Evolutionary conservation across 768 basidiomycete species (phyloP).

Genomic region (Leccinum incarnatum): DNA sequence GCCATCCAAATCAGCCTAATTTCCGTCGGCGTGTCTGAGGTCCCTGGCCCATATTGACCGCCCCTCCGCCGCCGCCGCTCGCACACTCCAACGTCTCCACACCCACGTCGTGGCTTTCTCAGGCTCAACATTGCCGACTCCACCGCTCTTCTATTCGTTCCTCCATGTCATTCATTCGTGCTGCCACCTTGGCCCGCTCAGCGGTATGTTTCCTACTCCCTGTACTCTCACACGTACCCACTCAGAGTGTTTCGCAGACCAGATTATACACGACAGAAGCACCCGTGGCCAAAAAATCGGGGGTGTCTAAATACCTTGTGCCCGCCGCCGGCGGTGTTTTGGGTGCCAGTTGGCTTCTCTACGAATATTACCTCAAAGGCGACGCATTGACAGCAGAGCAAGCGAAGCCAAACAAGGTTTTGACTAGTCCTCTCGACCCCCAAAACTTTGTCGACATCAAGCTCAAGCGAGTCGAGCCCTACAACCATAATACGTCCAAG

Average conservation of each 20-base stretch:
- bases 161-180: slow-evolving; percentile 45
- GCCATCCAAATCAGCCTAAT: slow-evolving; percentile 10
- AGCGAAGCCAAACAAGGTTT: slow-evolving; percentile 37
- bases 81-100: not conserved
- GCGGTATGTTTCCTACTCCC: slow-evolving; percentile 29
- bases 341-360: slow-evolving; percentile 42
- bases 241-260: slow-evolving; percentile 22
- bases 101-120: slow-evolving; percentile 6
- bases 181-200: slow-evolving; percentile 40
- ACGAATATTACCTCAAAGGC: slow-evolving; percentile 46
- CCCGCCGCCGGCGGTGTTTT: slow-evolving; percentile 32
- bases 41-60: slow-evolving; percentile 6
- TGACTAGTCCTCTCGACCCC: slow-evolving; percentile 72
- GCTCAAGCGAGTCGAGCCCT: slow-evolving; percentile 75
- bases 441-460: slow-evolving; percentile 76
- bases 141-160: not conserved
- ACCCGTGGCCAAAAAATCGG: slow-evolving; percentile 45
- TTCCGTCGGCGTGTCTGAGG: slow-evolving; percentile 23
- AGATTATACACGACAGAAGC: slow-evolving; percentile 49
- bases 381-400: slow-evolving; percentile 21
- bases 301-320: slow-evolving; percentile 46
- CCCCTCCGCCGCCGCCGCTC: not conserved
- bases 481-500: slow-evolving; percentile 93
- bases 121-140: slow-evolving; percentile 5
- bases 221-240: not conserved